These are phyloP conservation scores for Nasturtium officinale DNA, from an alignment of 345 rosid genomes.

Conservation along the genomic window DNA sequence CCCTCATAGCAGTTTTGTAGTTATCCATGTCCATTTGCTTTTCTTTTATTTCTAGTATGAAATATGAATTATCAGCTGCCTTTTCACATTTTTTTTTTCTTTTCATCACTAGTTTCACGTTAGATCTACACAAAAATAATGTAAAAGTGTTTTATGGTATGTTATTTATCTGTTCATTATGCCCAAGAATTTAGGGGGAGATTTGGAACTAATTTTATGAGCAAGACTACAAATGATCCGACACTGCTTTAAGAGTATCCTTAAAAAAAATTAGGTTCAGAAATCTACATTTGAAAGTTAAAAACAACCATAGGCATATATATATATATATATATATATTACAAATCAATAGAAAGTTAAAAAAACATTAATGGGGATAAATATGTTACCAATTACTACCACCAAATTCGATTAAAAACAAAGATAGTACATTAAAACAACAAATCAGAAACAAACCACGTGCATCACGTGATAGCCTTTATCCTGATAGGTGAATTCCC, in stretches of 20 bases:
- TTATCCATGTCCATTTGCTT: neutral
- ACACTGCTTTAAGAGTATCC: neutral
- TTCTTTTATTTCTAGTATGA: neutral
- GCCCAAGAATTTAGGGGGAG: neutral
- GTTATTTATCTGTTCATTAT: neutral
- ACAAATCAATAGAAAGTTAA: neutral
- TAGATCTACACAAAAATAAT: neutral
- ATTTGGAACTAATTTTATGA: too few species aligned
- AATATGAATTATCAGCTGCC: neutral
- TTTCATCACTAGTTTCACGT: neutral
- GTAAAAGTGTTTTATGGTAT: neutral
- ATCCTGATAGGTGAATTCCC: conserved; percentile 30
- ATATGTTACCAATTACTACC: neutral
- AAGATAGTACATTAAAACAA: neutral
- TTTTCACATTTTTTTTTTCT: neutral
- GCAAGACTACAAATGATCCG: too few species aligned
- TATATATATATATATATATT: too few species aligned
- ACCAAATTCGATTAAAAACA: neutral
- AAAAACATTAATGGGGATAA: neutral
- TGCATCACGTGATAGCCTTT: conserved; percentile 36
- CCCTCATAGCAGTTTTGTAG: neutral
- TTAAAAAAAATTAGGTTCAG: neutral
- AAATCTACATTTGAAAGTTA: neutral
- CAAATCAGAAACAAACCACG: conserved; percentile 27
- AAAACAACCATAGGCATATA: too few species aligned